Evolutionary conservation across 1,284 basidiomycete genomes (phyloP), one percentile per base, ranked within the genome.

Genomic region (Farysia itapuensis): DNA sequence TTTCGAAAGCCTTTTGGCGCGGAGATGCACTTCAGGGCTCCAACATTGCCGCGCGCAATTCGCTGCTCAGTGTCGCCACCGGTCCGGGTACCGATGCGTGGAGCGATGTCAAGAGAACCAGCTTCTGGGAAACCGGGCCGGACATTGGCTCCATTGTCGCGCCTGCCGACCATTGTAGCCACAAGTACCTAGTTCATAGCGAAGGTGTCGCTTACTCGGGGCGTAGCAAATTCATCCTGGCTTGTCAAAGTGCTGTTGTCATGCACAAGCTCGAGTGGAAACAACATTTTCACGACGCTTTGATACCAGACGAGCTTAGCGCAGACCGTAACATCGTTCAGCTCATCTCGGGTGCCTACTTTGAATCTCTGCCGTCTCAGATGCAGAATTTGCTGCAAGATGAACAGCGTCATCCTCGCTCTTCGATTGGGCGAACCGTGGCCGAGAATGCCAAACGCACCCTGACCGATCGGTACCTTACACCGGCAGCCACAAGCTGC

Each of bases 171-270:
- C 57, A 61, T 25, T 70, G 67, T 22, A 11, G 36, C 1, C 48
- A 59, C 44, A 70, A 68, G 33, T 70, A 48, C 35, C 44, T 70
- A 2, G 35, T 70, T 9, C 67, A 68, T n/a, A 30, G 43, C 7
- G 67, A 70, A 42, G 67, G 67, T 15, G 64, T 66, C 14, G 52
- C 56, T n/a, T 70, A 70, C 22, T 57, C 51, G 11, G 67, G 67
- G 5, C 44, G 67, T 5, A 37, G 31, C 39, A 67, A 67, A 19
- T 70, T 49, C 35, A 46, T 70, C 30, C 37, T 65, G 4, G 25
- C 19, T 19, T 70, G 67, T 32, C 35, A 45, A n/a, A 44, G 43
- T 16, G 35, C 64, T 5, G 59, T 61, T 14, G 24, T 70, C 19
- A 47, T 53, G 29, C 67, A 70, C 39, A 20, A 19, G 22, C 37